A percentile compares a stretch with the other conserved stretches of the same genome.
phyloP scores from a whole-genome alignment of 495 filamentous ascomycete genomes.

The Lasiosphaeria hispida region DNA sequence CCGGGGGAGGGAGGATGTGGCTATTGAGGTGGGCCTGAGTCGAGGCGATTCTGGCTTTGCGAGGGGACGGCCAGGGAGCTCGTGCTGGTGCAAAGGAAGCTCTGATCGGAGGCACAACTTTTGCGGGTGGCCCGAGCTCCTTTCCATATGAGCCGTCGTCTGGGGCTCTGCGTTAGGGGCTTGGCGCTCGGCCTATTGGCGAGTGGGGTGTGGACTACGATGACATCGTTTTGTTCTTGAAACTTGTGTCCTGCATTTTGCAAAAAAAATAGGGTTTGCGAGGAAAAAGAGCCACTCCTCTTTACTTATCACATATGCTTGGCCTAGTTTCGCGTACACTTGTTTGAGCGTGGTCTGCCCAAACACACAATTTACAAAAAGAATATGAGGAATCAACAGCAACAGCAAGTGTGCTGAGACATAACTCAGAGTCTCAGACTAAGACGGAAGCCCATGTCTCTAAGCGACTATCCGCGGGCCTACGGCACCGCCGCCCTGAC shows the following conservation, averaged over 20 bases:
- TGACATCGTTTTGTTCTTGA: conserved; percentile 19
- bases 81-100: not conserved
- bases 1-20: not conserved
- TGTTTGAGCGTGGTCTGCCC: no score
- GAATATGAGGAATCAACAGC: not conserved
- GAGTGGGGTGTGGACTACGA: conserved; percentile 1
- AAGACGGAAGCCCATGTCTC: conserved; percentile 39
- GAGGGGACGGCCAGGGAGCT: no score
- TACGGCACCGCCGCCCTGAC: conserved; percentile 59
- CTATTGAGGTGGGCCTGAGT: not conserved
- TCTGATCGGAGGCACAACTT: conserved; percentile 10
- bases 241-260: no score
- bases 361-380: no score
- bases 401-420: not conserved
- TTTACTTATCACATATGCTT: not conserved
- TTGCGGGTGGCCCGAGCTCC: conserved; percentile 34
- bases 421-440: not conserved
- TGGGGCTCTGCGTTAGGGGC: not conserved
- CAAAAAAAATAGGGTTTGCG: not conserved
- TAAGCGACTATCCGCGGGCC: conserved; percentile 53
- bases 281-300: not conserved
- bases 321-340: no score
- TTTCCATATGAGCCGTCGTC: not conserved
- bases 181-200: not conserved
- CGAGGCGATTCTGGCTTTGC: no score